A percentile compares a stretch with the other conserved stretches of the same genome.
Evolutionary conservation across 2,329 filamentous ascomycete species (phyloP).

Genomic region (Zymoseptoria crescenta): DNA sequence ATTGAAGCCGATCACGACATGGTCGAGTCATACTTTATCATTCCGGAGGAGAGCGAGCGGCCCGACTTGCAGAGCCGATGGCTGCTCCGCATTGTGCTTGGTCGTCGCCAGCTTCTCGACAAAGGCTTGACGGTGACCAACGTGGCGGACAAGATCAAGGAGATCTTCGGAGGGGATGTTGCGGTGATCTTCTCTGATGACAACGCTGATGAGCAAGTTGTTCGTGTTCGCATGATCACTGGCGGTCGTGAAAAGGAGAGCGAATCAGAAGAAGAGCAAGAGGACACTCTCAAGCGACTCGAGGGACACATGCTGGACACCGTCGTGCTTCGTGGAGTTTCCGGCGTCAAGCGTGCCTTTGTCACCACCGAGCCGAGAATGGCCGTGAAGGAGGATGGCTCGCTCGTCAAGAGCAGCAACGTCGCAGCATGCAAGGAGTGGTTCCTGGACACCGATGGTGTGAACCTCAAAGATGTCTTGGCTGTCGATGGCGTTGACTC

Average conservation of each 20-base stretch:
- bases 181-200: conserved; percentile 96
- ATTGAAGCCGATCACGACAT: conserved; percentile 86
- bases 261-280: conserved; percentile 62
- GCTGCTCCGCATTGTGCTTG: conserved; percentile 87
- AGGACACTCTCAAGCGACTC: conserved; percentile 89
- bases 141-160: conserved; percentile 81
- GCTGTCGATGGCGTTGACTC: conserved; percentile 82
- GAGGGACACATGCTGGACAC: conserved; percentile 88
- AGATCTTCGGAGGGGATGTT: conserved; percentile 75
- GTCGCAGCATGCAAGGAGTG: conserved; percentile 77
- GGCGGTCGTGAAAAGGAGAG: conserved; percentile 52
- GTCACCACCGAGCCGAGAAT: conserved; percentile 72
- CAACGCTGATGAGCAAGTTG: conserved; percentile 90
- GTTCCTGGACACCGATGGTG: conserved; percentile 93
- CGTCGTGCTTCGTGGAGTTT: conserved; percentile 81
- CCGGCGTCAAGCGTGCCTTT: conserved; percentile 84
- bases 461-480: conserved; percentile 74
- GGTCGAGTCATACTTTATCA: conserved; percentile 93
- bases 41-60: conserved; percentile 70
- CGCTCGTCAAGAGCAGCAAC: conserved; percentile 64
- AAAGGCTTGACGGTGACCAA: conserved; percentile 88
- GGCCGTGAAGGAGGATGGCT: conserved; percentile 60
- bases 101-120: conserved; percentile 89
- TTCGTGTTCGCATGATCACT: conserved; percentile 62
- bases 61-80: conserved; percentile 71